phyloP scores from a whole-genome alignment of 2,329 filamentous ascomycete genomes.

The Delphinella strobiligena region DNA sequence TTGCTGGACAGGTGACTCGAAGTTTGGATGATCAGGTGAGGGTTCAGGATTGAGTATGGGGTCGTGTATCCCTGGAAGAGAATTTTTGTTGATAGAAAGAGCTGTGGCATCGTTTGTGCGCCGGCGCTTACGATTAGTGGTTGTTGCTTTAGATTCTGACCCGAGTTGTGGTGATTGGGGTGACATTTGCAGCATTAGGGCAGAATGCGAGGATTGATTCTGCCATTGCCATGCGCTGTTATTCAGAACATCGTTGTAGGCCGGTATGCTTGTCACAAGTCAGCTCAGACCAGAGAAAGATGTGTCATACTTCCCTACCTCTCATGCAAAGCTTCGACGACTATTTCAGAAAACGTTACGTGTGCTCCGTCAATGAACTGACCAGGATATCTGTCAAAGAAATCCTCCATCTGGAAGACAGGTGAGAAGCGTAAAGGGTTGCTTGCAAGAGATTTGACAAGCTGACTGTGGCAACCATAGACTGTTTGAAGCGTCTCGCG shows the following conservation, averaged over 20 bases:
- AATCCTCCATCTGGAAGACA: conserved; percentile 75
- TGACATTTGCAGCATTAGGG: not conserved
- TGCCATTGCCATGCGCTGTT: conserved; percentile 7
- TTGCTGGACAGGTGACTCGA: conserved; percentile 5
- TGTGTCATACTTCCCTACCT: conserved; percentile 2
- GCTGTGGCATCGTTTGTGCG: conserved; percentile 3
- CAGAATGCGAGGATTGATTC: not conserved
- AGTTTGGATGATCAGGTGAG: conserved; percentile 3
- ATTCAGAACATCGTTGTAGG: conserved; percentile 7
- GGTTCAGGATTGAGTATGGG: conserved; percentile 2
- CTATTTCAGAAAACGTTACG: conserved; percentile 56
- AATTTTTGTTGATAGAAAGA: conserved; percentile 3
- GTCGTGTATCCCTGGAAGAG: conserved; percentile 6
- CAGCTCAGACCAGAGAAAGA: not conserved
- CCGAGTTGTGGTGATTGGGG: not conserved
- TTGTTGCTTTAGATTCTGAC: not conserved
- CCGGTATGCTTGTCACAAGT: conserved; percentile 6
- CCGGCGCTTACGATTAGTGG: conserved; percentile 5
- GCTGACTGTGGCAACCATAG: conserved; percentile 64
- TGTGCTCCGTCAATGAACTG: conserved; percentile 63
- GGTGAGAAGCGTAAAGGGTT: conserved; percentile 63
- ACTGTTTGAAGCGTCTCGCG: conserved; percentile 66
- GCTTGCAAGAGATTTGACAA: conserved; percentile 60
- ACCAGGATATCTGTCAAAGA: conserved; percentile 71
- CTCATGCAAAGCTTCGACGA: conserved; percentile 43